A percentile compares a stretch with the other conserved stretches of the same genome.
These are phyloP conservation scores for Casaregolazyma suthepensis DNA, from an alignment of 1,139 yeast genomes.

Conservation along the genomic window DNA sequence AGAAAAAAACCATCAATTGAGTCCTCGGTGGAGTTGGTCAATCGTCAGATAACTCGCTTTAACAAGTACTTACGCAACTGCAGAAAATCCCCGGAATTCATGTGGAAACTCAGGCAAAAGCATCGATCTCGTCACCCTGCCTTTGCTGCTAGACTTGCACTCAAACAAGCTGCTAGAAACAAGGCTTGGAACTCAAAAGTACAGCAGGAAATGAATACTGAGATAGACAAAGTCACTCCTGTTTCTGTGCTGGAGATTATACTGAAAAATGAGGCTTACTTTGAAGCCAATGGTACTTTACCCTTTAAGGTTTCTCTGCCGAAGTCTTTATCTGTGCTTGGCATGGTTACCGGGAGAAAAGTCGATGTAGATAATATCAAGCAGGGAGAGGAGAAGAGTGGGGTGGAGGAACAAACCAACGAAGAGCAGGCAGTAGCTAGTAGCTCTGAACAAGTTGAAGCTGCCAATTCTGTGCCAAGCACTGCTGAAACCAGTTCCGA, in stretches of 20 bases:
- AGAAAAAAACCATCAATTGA: slow-evolving; percentile 69
- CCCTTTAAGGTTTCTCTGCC: slow-evolving; percentile 22
- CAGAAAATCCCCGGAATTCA: slow-evolving; percentile 49
- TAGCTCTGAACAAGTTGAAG: not conserved
- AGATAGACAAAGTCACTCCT: slow-evolving; percentile 27
- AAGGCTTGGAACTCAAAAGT: slow-evolving; percentile 29
- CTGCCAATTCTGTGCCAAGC: slow-evolving; percentile 1
- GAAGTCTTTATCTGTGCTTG: slow-evolving; percentile 24
- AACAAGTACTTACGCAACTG: slow-evolving; percentile 61
- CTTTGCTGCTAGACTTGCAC: slow-evolving; percentile 13
- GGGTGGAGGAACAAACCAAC: not conserved
- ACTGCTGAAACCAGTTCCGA: not conserved
- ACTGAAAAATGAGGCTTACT: slow-evolving; percentile 34
- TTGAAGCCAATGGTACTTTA: slow-evolving; percentile 22
- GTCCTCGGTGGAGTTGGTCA: slow-evolving; percentile 62
- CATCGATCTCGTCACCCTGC: slow-evolving; percentile 36
- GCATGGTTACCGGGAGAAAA: slow-evolving; percentile 24
- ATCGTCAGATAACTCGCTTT: slow-evolving; percentile 67
- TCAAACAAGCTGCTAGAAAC: slow-evolving; percentile 16
- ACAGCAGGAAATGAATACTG: slow-evolving; percentile 32
- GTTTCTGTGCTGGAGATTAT: slow-evolving; percentile 40
- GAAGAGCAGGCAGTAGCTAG: not conserved
- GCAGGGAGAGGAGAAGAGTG: slow-evolving; percentile 2
- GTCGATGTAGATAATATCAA: not conserved
- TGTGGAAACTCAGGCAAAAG: slow-evolving; percentile 48